Evolutionary conservation across 2,329 filamentous ascomycete species (phyloP), one percentile per base, ranked within the genome.

Genomic region (Pseudopyricularia cyperi): DNA sequence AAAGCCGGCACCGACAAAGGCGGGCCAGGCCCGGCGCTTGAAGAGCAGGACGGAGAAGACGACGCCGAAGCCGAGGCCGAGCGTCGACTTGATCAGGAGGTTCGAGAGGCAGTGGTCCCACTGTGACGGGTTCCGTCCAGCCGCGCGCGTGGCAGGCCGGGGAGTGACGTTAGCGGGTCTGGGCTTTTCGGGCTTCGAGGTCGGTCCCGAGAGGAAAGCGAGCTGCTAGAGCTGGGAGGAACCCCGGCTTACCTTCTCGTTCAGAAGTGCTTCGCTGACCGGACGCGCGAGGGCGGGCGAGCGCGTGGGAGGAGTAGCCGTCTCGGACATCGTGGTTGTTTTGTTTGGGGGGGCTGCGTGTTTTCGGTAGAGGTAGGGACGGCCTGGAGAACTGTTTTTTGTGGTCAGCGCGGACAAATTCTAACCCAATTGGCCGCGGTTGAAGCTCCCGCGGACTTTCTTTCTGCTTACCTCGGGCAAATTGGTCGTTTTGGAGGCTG

Each of bases 231-330:
- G n/a, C n/a, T n/a, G n/a, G n/a, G n/a, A n/a, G n/a, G n/a, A n/a
- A n/a, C n/a, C n/a, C n/a, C n/a, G n/a, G n/a, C n/a, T 55, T 82
- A 96, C 93, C 89, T 98, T 98, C 75, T 98, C 93, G 72, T 97
- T 97, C 66, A 98, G 81, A 64, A 98, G 82, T 65, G 91, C 88
- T 77, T 98, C 93, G 77, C 91, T 97, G 73, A 96, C 86, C 58
- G 93, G 91, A 71, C 88, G 82, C 69, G 85, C 78, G 66, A 86
- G 77, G 58, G 80, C 76, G 68, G 78, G 76, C 62, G 82, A 76
- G 60, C 80, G 73, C 58, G 77, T 70, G 63, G 79, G 70, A 66
- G 75, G 73, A 72, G 68, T 61, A 58, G 72, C 70, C 50, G 69
- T 66, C 62, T 78, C 75, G 61, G 77, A 68, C 78, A 81, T 81